These are phyloP conservation scores for Fulvia fulva DNA, from an alignment of 2,329 filamentous ascomycete genomes.

Conservation along the genomic window DNA sequence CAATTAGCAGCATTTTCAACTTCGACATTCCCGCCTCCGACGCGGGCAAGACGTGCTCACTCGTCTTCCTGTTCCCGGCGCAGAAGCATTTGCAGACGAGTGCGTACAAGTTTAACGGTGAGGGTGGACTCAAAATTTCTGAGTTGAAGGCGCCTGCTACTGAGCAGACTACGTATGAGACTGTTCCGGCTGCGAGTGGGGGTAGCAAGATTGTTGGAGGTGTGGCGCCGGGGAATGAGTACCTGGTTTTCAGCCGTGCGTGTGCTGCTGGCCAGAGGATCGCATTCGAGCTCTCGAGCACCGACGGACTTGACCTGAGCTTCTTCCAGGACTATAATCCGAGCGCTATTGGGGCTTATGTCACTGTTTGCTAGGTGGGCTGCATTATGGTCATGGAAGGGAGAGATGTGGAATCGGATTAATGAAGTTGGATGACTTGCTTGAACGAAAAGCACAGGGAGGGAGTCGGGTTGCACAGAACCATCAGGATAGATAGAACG, in stretches of 20 bases:
- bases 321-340: conserved; percentile 23
- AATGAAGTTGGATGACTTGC: not conserved
- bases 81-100: conserved; percentile 57
- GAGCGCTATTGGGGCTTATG: conserved; percentile 23
- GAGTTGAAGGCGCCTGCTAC: conserved; percentile 46
- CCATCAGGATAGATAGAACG: no score
- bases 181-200: conserved; percentile 2
- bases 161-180: conserved; percentile 52
- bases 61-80: conserved; percentile 63
- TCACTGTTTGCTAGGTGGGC: conserved; percentile 26
- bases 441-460: not conserved
- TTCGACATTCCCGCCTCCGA: conserved; percentile 59
- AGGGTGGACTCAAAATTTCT: conserved; percentile 18
- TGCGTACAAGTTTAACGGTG: conserved; percentile 46
- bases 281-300: conserved; percentile 9
- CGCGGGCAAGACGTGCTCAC: conserved; percentile 56
- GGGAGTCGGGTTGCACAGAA: not conserved
- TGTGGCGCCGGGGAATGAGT: conserved; percentile 13
- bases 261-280: conserved; percentile 15
- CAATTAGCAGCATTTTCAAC: conserved; percentile 61
- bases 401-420: no score
- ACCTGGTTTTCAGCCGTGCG: conserved; percentile 12
- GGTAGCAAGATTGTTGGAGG: not conserved
- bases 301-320: conserved; percentile 11
- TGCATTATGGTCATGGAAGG: not conserved